Evolutionary conservation across 495 filamentous ascomycete species (phyloP).

Genomic region (Geopyxis carbonaria): DNA sequence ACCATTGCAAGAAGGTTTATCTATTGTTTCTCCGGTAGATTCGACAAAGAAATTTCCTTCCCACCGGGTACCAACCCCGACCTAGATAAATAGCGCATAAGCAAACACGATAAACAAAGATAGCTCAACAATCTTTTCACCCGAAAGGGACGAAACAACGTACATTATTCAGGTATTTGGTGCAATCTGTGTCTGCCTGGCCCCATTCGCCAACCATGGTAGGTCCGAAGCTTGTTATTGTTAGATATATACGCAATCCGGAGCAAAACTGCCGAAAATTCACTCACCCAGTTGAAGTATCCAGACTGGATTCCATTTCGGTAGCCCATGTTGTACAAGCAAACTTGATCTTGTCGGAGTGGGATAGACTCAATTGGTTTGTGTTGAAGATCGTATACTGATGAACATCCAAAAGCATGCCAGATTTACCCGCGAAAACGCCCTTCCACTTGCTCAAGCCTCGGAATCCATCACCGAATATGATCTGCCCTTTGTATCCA

Average conservation of each 20-base stretch:
- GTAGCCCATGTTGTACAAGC: conserved; percentile 72
- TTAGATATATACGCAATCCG: conserved; percentile 1
- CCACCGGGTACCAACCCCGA: conserved; percentile 78
- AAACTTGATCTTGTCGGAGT: conserved; percentile 59
- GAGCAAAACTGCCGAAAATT: conserved; percentile 2
- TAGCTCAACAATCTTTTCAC: not conserved
- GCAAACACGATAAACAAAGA: not conserved
- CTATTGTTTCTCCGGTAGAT: conserved; percentile 39
- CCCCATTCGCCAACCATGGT: conserved; percentile 98
- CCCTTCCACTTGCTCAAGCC: conserved; percentile 67
- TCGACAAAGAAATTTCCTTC: conserved; percentile 51
- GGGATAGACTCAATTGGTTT: conserved; percentile 52
- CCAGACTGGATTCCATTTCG: conserved; percentile 54
- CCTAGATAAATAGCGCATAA: conserved; percentile 9
- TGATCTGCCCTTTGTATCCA: conserved; percentile 46
- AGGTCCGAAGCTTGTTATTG: conserved; percentile 76
- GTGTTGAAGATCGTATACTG: conserved; percentile 84
- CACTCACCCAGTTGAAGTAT: conserved; percentile 49
- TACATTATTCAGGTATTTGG: conserved; percentile 67
- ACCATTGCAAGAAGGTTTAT: conserved; percentile 54
- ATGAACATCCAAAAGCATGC: conserved; percentile 74
- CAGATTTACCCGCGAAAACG: conserved; percentile 37
- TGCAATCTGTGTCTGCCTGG: conserved; percentile 95
- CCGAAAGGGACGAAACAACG: too few species aligned
- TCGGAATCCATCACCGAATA: conserved; percentile 73